Evolutionary conservation across 306 rosid species (phyloP).

Genomic region (Rosa lucieae): DNA sequence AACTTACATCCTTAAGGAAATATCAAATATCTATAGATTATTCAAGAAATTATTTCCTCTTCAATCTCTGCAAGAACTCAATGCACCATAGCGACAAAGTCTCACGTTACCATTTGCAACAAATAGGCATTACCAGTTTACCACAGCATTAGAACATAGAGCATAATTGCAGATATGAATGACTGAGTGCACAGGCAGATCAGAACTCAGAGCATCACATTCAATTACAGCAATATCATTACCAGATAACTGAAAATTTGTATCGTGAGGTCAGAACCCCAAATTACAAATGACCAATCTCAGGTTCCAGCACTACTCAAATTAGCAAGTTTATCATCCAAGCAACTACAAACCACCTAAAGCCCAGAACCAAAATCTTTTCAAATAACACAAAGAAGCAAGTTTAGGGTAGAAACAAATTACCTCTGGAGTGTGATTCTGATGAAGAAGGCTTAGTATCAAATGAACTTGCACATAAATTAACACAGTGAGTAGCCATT

Average conservation of each 20-base stretch:
- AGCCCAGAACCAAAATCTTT: not conserved
- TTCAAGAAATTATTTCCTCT: not conserved
- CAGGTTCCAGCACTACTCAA: not conserved
- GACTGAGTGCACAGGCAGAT: not conserved
- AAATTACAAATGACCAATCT: not conserved
- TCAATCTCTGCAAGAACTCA: not conserved
- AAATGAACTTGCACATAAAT: constrained; percentile 23
- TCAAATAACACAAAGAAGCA: not conserved
- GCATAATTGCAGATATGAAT: not conserved
- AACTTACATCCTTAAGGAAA: not conserved
- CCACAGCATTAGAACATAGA: not conserved
- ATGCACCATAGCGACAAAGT: no score
- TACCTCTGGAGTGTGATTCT: constrained; percentile 36
- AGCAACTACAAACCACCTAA: not conserved
- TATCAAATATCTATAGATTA: not conserved
- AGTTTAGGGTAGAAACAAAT: not conserved
- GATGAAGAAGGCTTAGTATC: constrained; percentile 26
- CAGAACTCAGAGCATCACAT: not conserved
- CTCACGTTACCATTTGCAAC: not conserved
- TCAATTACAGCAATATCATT: not conserved
- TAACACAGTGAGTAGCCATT: constrained; percentile 32
- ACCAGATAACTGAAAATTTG: not conserved
- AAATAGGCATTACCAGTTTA: not conserved
- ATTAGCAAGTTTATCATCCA: constrained; percentile 5
- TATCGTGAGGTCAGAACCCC: not conserved